A percentile compares a stretch with the other conserved stretches of the same genome.
Evolutionary conservation across 2,329 filamentous ascomycete genomes (phyloP).

Genomic region (Fusarium fujikuroi): DNA sequence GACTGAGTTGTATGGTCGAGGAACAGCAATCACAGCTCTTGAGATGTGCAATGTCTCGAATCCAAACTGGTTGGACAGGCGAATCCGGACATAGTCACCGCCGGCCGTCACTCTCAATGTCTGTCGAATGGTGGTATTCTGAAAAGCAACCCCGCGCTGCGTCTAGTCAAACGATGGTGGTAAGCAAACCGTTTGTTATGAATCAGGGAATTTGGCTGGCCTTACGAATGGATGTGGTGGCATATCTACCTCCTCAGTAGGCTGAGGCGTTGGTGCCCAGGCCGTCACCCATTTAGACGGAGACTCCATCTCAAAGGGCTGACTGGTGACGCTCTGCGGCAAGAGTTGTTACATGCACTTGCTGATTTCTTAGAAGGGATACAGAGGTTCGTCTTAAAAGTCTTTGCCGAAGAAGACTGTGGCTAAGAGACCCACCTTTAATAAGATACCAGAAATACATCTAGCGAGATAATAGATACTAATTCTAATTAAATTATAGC

Average conservation of each 20-base stretch:
- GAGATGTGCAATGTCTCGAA: neutral
- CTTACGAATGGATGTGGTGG: neutral
- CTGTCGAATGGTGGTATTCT: neutral
- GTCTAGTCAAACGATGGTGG: neutral
- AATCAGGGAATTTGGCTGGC: neutral
- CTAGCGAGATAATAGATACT: too few relatives aligned
- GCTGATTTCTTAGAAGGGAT: too few relatives aligned
- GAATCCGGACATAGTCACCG: neutral
- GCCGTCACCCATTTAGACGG: neutral
- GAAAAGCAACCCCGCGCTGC: neutral
- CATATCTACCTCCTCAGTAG: neutral
- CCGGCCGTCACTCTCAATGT: neutral
- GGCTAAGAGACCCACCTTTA: too few relatives aligned
- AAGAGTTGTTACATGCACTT: neutral
- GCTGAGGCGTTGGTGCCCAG: neutral
- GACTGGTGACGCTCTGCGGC: neutral
- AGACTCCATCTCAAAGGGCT: neutral
- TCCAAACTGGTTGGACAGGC: neutral
- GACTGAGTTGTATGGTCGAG: neutral
- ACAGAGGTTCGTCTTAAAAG: too few relatives aligned
- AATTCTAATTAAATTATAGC: too few relatives aligned
- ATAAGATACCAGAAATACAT: too few relatives aligned
- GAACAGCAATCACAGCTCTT: neutral
- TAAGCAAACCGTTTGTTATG: neutral
- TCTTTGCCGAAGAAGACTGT: too few relatives aligned